Conservation (phyloP, 805 yeast genomes). For the Metschnikowia reukaufii region DNA sequence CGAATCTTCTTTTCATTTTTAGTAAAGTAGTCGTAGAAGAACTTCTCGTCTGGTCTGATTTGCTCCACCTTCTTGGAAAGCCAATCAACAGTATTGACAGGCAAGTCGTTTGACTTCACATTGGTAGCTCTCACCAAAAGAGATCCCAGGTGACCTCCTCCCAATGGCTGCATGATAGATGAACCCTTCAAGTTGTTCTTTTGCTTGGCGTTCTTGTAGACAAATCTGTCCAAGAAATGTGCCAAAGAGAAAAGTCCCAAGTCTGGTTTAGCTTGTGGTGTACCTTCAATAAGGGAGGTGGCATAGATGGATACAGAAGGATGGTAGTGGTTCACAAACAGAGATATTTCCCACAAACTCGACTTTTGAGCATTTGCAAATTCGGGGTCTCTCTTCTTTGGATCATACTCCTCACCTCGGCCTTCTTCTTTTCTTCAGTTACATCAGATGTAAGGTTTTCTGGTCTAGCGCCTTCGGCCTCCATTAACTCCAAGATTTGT, state of each 20-base stretch:
- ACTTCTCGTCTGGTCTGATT: slow-evolving; percentile 82
- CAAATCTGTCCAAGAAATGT: slow-evolving; percentile 94
- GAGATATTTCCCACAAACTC: slow-evolving; percentile 82
- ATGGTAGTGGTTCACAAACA: slow-evolving; percentile 79
- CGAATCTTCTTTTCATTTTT: slow-evolving; percentile 48
- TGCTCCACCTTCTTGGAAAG: slow-evolving; percentile 57
- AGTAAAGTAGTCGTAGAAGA: slow-evolving; percentile 82
- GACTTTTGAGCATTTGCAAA: slow-evolving; percentile 82
- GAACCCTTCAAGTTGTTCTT: slow-evolving; percentile 74
- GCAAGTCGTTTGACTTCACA: slow-evolving; percentile 44
- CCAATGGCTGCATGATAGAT: slow-evolving; percentile 96
- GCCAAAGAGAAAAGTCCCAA: slow-evolving; percentile 81
- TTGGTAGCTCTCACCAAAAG: slow-evolving; percentile 65
- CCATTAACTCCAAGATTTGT: slow-evolving; percentile 62
- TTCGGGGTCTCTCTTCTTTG: slow-evolving; percentile 89
- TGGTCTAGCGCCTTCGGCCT: slow-evolving; percentile 47
- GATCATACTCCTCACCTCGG: slow-evolving; percentile 54
- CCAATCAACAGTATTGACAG: slow-evolving; percentile 89
- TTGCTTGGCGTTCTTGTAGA: slow-evolving; percentile 87
- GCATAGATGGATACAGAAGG: slow-evolving; percentile 90
- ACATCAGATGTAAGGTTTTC: slow-evolving; percentile 40
- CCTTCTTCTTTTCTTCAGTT: not conserved
- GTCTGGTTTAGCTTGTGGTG: slow-evolving; percentile 72
- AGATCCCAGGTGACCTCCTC: slow-evolving; percentile 76
- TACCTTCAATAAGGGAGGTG: slow-evolving; percentile 53